Evolutionary conservation across 2,329 filamentous ascomycete genomes (phyloP).

Genomic region (Stachybotrys chartarum): DNA sequence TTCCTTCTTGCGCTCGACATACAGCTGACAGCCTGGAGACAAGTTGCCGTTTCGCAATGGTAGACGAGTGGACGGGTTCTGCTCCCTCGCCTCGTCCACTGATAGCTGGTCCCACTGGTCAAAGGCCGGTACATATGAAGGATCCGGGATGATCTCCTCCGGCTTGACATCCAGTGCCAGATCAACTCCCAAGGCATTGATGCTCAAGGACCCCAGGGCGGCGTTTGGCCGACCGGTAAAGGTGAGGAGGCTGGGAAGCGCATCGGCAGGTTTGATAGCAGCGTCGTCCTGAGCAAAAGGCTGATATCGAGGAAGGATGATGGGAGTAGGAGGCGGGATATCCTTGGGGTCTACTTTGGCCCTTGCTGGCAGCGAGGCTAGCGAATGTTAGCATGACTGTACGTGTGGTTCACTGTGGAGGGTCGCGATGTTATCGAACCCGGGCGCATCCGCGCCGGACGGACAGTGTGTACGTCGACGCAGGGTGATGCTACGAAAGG

Average conservation of each 20-base stretch:
- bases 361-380: conserved; percentile 9
- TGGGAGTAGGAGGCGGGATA: conserved; percentile 48
- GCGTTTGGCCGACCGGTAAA: conserved; percentile 41
- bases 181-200: conserved; percentile 51
- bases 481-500: too few relatives aligned
- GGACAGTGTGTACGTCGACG: too few relatives aligned
- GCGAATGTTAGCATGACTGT: neutral
- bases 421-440: too few relatives aligned
- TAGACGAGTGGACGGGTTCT: conserved; percentile 39
- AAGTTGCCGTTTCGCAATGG: conserved; percentile 44
- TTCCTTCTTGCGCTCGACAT: conserved; percentile 51
- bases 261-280: conserved; percentile 19
- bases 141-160: conserved; percentile 46
- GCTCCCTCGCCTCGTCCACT: conserved; percentile 39
- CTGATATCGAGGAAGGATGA: conserved; percentile 42
- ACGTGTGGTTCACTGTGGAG: too few relatives aligned
- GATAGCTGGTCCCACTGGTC: conserved; percentile 41
- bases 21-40: conserved; percentile 51
- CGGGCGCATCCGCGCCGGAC: too few relatives aligned
- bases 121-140: conserved; percentile 46
- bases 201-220: conserved; percentile 33
- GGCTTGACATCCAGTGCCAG: conserved; percentile 42
- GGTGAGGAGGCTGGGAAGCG: conserved; percentile 45
- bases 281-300: conserved; percentile 26
- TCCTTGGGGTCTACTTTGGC: conserved; percentile 37